Evolutionary conservation across 768 basidiomycete genomes (phyloP), one percentile per base, ranked within the genome.

Genomic region (Vararia minispora): DNA sequence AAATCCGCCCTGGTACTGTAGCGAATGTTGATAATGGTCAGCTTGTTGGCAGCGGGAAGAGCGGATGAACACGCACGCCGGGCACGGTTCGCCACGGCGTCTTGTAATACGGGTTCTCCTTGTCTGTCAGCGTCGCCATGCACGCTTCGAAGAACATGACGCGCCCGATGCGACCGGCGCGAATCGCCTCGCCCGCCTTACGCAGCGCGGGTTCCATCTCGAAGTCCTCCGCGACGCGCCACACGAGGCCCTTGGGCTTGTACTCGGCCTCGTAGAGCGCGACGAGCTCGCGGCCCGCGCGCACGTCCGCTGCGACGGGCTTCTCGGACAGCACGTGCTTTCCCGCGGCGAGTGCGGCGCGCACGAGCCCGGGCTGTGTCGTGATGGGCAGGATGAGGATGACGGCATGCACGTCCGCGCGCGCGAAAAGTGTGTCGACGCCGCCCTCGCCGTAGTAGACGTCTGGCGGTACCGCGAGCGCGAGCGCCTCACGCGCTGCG

Each of bases 291-390:
- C 74, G 58, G 0, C 81, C 88, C 2, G 62, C 59, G 21, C 66
- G 65, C 31, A 89, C 74, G 49, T 82, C 78, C 28, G 76, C 66
- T 3, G 76, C 85, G 11, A 90, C 69, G 5, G 90, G 90, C 53
- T 92, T 92, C 65, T 94, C 89, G 56, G 79, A 81, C 43, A 91
- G 54, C 34, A 92, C 86, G 53, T 91, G 84, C 60, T 92, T 94
- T 20, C 88, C 84, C 3, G 84, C 81, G 1, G 63, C 70, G 26
- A 81, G 61, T 0, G 73, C 71, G 50, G 70, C 72, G 41, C 72
- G 57, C 39, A 92, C 63, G 42, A 90, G 62, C 13, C 60, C 57
- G 2, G 88, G 85, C 55, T 89, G 87, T 4, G 67, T 49, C 0
- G 75, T 69, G 52, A 92, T 90, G 1, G 88, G 88, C 9, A 92